A percentile compares a stretch with the other conserved stretches of the same genome.
These are phyloP conservation scores for Globisporangium emineosum DNA, from an alignment of 352 stramenopile species.

Conservation along the genomic window DNA sequence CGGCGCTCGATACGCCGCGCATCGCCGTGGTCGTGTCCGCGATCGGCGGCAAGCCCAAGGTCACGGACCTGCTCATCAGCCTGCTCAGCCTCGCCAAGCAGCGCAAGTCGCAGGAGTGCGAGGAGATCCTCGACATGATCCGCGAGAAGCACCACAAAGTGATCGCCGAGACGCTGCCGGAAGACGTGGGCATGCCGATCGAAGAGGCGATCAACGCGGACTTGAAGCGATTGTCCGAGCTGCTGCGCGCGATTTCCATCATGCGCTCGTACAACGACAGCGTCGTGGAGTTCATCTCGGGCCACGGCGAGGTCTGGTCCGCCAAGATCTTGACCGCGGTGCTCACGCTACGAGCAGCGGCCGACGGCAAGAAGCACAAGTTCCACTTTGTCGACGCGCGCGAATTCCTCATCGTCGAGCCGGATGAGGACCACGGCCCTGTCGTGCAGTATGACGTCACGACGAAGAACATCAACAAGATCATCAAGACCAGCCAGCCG, in stretches of 20 bases:
- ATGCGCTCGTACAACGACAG: constrained; percentile 87
- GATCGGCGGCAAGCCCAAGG: constrained; percentile 96
- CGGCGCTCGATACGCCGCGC: constrained; percentile 35
- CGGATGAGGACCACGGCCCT: constrained; percentile 72
- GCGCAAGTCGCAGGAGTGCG: constrained; percentile 64
- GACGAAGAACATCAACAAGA: constrained; percentile 56
- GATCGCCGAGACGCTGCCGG: constrained; percentile 55
- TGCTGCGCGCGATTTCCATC: constrained; percentile 84
- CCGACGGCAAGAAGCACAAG: constrained; percentile 44
- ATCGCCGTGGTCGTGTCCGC: constrained; percentile 92
- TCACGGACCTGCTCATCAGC: constrained; percentile 93
- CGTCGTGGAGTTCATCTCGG: constrained; percentile 92
- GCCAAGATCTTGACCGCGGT: constrained; percentile 89
- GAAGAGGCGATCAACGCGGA: constrained; percentile 59
- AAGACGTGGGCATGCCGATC: constrained; percentile 48
- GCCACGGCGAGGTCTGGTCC: constrained; percentile 96
- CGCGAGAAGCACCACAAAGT: constrained; percentile 78
- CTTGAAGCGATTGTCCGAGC: constrained; percentile 66
- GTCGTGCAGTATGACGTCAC: constrained; percentile 79
- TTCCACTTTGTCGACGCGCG: constrained; percentile 93
- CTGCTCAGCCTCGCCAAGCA: constrained; percentile 87
- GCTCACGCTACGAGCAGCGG: constrained; percentile 40
- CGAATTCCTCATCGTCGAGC: constrained; percentile 82
- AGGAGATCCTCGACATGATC: constrained; percentile 70
- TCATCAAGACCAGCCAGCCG: constrained; percentile 34